These are phyloP conservation scores for Protea cynaroides DNA, from an alignment of 164 flowering plant species.

Conservation along the genomic window DNA sequence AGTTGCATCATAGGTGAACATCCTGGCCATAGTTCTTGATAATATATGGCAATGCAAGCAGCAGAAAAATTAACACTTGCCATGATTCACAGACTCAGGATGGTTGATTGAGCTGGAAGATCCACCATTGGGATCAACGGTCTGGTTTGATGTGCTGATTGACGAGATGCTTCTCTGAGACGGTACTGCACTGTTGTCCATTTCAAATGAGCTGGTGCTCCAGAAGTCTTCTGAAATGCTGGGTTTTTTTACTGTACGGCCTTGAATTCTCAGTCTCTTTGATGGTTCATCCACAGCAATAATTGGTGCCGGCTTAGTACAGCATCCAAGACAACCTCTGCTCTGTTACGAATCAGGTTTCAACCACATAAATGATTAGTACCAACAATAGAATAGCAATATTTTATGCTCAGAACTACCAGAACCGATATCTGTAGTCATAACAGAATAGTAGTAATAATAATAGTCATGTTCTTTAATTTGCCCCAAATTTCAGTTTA, in stretches of 20 bases:
- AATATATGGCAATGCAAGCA: no score
- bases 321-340: constrained; percentile 90
- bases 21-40: no score
- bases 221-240: constrained; percentile 73
- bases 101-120: constrained; percentile 32
- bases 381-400: constrained; percentile 9
- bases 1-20: no score
- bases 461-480: no score
- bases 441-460: no score
- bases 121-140: constrained; percentile 29
- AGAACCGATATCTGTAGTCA: not conserved
- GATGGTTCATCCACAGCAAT: constrained; percentile 71
- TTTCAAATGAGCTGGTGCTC: constrained; percentile 77
- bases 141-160: constrained; percentile 49
- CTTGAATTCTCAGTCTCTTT: constrained; percentile 63
- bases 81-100: constrained; percentile 70
- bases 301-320: constrained; percentile 45
- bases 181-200: constrained; percentile 62
- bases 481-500: no score
- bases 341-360: constrained; percentile 58
- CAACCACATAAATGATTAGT: constrained; percentile 29
- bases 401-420: not conserved
- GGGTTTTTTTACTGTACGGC: constrained; percentile 44
- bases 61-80: constrained; percentile 25
- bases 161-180: constrained; percentile 77